Evolutionary conservation across 1,139 yeast species (phyloP).

Genomic region (Pichia inconspicua): DNA sequence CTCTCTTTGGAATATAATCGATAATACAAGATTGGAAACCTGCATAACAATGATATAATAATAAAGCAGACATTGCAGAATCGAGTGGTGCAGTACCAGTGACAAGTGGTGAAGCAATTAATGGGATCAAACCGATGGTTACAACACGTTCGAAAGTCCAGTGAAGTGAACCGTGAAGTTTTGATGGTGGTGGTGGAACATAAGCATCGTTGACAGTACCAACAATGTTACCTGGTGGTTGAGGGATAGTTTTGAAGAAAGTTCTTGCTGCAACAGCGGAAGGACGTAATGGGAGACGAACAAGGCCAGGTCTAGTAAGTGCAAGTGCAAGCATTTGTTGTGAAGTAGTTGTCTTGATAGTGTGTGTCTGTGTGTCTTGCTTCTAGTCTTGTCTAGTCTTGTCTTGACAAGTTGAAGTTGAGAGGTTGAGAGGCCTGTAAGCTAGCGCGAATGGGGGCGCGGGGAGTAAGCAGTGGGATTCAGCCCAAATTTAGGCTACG

Average conservation of each 20-base stretch:
- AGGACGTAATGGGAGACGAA: constrained; percentile 12
- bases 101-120: constrained; percentile 54
- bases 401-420: no score
- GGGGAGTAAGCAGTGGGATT: no score
- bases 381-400: no score
- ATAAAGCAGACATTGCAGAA: constrained; percentile 48
- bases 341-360: background rate
- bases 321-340: constrained; percentile 8
- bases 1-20: constrained; percentile 71
- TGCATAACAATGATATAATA: constrained; percentile 59
- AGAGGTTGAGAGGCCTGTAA: no score
- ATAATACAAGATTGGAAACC: constrained; percentile 75
- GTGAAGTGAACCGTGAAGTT: constrained; percentile 59
- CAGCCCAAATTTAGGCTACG: background rate
- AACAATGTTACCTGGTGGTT: constrained; percentile 64
- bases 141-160: constrained; percentile 65
- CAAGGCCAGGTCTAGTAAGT: constrained; percentile 19
- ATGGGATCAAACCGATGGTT: constrained; percentile 56
- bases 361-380: background rate
- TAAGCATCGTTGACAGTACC: constrained; percentile 76
- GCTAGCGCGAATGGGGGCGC: no score
- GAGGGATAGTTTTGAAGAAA: constrained; percentile 53
- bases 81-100: constrained; percentile 50
- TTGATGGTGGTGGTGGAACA: constrained; percentile 48
- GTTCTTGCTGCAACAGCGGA: constrained; percentile 17